phyloP scores from a whole-genome alignment of 352 stramenopile genomes.

The Globisporangium solare region DNA sequence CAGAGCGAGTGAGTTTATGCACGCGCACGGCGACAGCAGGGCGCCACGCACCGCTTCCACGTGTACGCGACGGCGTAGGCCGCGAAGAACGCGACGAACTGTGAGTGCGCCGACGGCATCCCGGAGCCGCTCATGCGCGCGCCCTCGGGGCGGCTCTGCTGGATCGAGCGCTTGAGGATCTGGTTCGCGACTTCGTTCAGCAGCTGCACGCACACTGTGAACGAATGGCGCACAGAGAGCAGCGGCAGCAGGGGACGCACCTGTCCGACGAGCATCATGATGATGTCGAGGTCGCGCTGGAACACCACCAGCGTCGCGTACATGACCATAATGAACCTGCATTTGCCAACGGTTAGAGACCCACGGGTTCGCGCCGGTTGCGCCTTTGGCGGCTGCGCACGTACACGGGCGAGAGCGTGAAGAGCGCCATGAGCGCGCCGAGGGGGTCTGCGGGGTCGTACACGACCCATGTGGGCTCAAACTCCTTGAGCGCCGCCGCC shows the following conservation, averaged over 20 bases:
- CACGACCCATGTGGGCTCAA: constrained; percentile 82
- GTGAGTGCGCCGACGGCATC: constrained; percentile 79
- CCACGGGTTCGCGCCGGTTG: too few species aligned
- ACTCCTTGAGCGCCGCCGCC: constrained; percentile 42
- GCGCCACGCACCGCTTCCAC: constrained; percentile 32
- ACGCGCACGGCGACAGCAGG: background rate
- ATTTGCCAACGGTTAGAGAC: too few species aligned
- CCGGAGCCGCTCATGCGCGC: constrained; percentile 58
- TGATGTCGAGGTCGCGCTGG: constrained; percentile 74
- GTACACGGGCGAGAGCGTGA: constrained; percentile 73
- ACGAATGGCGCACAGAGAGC: background rate
- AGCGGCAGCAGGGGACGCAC: constrained; percentile 21
- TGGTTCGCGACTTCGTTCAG: constrained; percentile 73
- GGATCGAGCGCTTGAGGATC: constrained; percentile 73
- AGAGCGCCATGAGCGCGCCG: constrained; percentile 60
- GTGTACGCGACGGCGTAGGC: constrained; percentile 72
- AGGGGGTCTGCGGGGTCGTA: constrained; percentile 73
- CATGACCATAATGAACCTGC: constrained; percentile 83
- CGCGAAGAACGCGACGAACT: constrained; percentile 81
- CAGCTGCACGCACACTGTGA: constrained; percentile 24
- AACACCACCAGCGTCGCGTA: constrained; percentile 73
- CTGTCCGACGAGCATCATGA: constrained; percentile 68
- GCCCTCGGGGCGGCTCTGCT: constrained; percentile 58
- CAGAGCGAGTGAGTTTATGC: background rate
- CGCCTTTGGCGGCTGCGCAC: background rate